These are phyloP conservation scores for Microsporum canis DNA, from an alignment of 2,329 filamentous ascomycete species.

Conservation along the genomic window DNA sequence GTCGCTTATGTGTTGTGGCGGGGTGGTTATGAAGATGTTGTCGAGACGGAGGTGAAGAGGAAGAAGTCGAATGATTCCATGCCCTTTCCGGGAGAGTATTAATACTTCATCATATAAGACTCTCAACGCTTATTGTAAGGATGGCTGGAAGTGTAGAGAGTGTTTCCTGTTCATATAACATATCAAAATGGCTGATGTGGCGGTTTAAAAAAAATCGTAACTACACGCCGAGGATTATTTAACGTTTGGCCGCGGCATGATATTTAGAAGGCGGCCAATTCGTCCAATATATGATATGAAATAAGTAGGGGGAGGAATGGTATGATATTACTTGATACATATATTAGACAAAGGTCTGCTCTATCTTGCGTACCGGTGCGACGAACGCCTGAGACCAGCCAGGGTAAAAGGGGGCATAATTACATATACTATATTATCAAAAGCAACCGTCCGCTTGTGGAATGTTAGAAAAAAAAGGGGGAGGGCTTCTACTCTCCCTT, in stretches of 20 bases:
- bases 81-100: not conserved
- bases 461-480: not conserved
- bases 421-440: constrained; percentile 1
- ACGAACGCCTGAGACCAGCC: not conserved
- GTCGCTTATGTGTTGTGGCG: not conserved
- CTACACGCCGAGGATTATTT: not conserved
- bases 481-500: not conserved
- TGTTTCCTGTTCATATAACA: not conserved
- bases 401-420: not conserved
- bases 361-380: not conserved
- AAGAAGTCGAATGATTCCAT: not conserved
- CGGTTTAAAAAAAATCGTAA: not conserved
- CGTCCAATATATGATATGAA: not conserved
- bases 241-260: not conserved
- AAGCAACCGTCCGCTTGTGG: not conserved
- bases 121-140: not conserved
- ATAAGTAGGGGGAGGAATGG: not conserved
- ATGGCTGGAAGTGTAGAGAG: not conserved
- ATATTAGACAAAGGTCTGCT: not conserved
- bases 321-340: not conserved
- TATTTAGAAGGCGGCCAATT: not conserved
- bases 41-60: not conserved
- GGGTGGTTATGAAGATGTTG: not conserved
- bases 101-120: not conserved
- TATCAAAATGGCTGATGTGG: not conserved